A percentile compares a stretch with the other conserved stretches of the same genome.
Evolutionary conservation across 2,329 filamentous ascomycete species (phyloP).

Genomic region (Fusarium globosum): DNA sequence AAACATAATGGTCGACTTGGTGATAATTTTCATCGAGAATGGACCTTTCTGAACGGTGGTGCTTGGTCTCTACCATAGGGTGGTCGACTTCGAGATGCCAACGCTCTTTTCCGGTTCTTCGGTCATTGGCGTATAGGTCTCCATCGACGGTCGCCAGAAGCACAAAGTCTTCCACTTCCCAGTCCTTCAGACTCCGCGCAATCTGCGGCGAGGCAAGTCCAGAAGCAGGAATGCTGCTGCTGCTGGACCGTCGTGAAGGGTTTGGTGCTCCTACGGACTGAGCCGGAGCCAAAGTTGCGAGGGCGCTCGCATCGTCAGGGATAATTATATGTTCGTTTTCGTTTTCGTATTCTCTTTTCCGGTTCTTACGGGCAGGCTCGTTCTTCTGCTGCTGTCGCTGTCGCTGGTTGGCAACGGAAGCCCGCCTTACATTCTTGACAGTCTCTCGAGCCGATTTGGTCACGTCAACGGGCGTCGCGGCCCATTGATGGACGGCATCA

Average conservation of each 20-base stretch:
- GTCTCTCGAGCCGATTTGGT: conserved; percentile 46
- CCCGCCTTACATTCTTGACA: conserved; percentile 43
- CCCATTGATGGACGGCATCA: conserved; percentile 48
- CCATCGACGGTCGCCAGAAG: conserved; percentile 99
- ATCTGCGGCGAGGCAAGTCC: conserved; percentile 83
- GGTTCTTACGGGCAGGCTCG: conserved; percentile 46
- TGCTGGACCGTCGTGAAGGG: conserved; percentile 72
- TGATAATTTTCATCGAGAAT: conserved; percentile 68
- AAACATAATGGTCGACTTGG: conserved; percentile 86
- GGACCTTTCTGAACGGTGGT: conserved; percentile 78
- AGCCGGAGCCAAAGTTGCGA: conserved; percentile 97
- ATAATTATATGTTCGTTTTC: conserved; percentile 50
- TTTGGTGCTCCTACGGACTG: conserved; percentile 92
- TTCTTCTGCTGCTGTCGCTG: conserved; percentile 42
- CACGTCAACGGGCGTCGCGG: conserved; percentile 46
- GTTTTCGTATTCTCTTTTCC: conserved; percentile 47
- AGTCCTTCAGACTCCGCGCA: conserved; percentile 98
- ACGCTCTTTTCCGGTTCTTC: conserved; percentile 83
- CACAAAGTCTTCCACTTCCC: conserved; percentile 99
- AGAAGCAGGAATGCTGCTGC: conserved; percentile 66
- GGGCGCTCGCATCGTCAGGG: conserved; percentile 86
- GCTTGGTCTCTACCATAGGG: conserved; percentile 90
- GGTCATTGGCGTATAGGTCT: conserved; percentile 90
- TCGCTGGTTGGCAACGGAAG: conserved; percentile 42
- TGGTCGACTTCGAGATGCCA: conserved; percentile 88